A percentile compares a stretch with the other conserved stretches of the same genome.
Conservation (phyloP, 257 asterid genomes). For the Ilex asprella region DNA sequence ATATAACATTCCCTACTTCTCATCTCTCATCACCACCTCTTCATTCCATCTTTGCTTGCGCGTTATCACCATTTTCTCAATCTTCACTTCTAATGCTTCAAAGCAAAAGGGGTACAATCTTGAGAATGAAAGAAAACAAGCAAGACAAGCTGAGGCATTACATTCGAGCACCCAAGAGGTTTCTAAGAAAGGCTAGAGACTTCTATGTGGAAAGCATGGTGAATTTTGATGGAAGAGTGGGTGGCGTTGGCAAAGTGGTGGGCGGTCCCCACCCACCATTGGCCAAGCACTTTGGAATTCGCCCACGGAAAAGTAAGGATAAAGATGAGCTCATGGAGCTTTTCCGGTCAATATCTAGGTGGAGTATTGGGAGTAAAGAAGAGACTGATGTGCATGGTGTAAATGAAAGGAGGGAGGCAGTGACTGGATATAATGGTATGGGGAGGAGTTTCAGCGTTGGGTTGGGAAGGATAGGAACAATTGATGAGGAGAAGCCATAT, state of each 20-base stretch:
- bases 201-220: slow-evolving; percentile 36
- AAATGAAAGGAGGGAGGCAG: background rate
- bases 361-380: background rate
- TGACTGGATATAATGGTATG: slow-evolving; percentile 12
- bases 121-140: slow-evolving; percentile 2
- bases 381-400: background rate
- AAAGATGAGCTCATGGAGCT: slow-evolving; percentile 14
- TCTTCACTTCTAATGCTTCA: too few species aligned
- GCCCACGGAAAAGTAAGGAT: background rate
- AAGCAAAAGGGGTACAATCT: background rate
- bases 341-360: slow-evolving; percentile 15
- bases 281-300: slow-evolving; percentile 6
- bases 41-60: too few species aligned
- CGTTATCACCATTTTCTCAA: too few species aligned
- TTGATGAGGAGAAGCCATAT: slow-evolving; percentile 46
- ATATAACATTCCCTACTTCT: too few species aligned
- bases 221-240: slow-evolving; percentile 26
- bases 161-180: slow-evolving; percentile 25
- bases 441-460: slow-evolving; percentile 47
- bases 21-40: too few species aligned
- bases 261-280: slow-evolving; percentile 1
- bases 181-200: slow-evolving; percentile 34
- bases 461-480: slow-evolving; percentile 43
- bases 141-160: slow-evolving; percentile 22
- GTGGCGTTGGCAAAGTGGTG: background rate